phyloP scores from a whole-genome alignment of 1,284 basidiomycete species.

The Kalmanozyma brasiliensis region DNA sequence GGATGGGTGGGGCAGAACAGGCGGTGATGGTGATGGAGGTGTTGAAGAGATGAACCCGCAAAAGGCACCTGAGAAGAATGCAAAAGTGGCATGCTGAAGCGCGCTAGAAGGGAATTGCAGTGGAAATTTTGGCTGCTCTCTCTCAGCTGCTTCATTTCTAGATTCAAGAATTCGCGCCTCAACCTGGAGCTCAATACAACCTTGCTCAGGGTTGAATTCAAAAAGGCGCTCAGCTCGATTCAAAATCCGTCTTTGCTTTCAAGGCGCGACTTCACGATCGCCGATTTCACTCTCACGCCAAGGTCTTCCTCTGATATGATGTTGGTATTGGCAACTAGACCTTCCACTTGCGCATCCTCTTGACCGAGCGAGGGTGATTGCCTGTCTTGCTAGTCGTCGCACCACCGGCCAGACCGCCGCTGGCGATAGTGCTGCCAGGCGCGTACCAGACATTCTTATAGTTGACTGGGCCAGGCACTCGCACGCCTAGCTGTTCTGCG shows the following conservation, averaged over 20 bases:
- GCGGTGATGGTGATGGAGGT: conserved; percentile 6
- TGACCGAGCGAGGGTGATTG: conserved; percentile 32
- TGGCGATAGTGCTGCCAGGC: conserved; percentile 38
- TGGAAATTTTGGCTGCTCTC: too few species aligned
- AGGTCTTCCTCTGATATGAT: too few species aligned
- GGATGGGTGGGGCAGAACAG: background rate
- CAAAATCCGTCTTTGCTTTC: too few species aligned
- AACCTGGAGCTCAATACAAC: too few species aligned
- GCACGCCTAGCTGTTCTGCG: conserved; percentile 23
- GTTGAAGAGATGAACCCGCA: background rate
- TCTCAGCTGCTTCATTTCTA: too few species aligned
- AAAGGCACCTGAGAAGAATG: conserved; percentile 11
- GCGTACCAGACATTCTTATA: conserved; percentile 59
- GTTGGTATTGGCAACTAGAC: conserved; percentile 10
- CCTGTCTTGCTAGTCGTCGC: conserved; percentile 1
- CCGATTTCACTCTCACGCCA: too few species aligned
- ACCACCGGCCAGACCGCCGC: conserved; percentile 28
- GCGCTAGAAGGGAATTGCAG: too few species aligned
- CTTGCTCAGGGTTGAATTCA: too few species aligned
- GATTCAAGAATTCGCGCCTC: background rate
- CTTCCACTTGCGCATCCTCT: conserved; percentile 49
- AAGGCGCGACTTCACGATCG: too few species aligned
- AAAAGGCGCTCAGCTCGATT: too few species aligned
- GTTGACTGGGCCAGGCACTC: conserved; percentile 48
- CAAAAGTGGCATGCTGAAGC: too few species aligned